A percentile compares a stretch with the other conserved stretches of the same genome.
Evolutionary conservation across 1,284 basidiomycete genomes (phyloP).

Genomic region (Ganoderma multipileum): DNA sequence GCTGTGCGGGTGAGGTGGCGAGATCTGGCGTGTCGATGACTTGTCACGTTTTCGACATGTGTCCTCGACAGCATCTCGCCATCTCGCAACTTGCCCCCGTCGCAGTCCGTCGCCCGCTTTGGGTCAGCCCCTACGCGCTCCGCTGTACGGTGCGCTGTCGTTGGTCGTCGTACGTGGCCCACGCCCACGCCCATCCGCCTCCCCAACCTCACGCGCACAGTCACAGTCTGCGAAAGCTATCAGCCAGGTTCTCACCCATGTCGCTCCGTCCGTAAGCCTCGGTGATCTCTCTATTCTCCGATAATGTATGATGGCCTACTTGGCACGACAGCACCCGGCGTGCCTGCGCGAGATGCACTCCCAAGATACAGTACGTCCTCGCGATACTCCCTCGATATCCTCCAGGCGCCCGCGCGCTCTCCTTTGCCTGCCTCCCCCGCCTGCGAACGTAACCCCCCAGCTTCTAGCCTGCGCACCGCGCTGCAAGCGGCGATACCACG

Average conservation of each 20-base stretch:
- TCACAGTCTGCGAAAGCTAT: not conserved
- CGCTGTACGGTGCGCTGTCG: not conserved
- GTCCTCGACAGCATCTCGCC: conserved; percentile 2
- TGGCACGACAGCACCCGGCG: not conserved
- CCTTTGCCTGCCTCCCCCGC: not conserved
- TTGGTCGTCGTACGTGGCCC: not conserved
- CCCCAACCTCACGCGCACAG: not conserved
- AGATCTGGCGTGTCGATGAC: conserved; percentile 11
- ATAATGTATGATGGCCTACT: conserved; percentile 7
- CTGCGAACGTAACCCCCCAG: not conserved
- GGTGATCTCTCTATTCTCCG: conserved; percentile 33
- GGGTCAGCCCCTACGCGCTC: not conserved
- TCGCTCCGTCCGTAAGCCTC: conserved; percentile 10
- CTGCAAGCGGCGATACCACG: conserved; percentile 7
- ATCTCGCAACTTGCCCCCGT: not conserved
- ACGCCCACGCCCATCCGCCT: not conserved
- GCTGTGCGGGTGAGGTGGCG: conserved; percentile 9
- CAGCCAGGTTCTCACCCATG: not conserved
- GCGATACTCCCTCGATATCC: conserved; percentile 3
- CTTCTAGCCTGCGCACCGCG: not conserved
- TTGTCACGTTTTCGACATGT: conserved; percentile 5
- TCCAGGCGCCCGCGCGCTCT: not conserved
- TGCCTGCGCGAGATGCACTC: conserved; percentile 7
- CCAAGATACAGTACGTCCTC: not conserved
- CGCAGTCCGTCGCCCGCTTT: not conserved